phyloP scores from a whole-genome alignment of 1,139 yeast genomes.

The Saccharomyces uvarum region DNA sequence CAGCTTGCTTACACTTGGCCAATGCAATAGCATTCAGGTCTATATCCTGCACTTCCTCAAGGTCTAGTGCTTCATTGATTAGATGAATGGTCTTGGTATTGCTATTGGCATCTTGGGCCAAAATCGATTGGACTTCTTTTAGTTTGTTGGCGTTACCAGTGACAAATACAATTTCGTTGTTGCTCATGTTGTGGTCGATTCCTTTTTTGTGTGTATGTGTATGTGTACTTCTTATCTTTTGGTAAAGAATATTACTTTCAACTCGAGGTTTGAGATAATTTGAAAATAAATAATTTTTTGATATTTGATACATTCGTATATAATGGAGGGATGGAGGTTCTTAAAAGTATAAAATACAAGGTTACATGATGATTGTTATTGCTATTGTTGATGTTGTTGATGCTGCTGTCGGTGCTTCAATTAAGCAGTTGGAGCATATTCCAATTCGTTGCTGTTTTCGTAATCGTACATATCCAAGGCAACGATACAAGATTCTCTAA shows the following conservation, averaged over 20 bases:
- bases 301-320: background rate
- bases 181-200: background rate
- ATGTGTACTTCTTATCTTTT: background rate
- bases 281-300: background rate
- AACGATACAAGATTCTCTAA: constrained; percentile 91
- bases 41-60: constrained; percentile 87
- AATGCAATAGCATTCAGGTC: constrained; percentile 66
- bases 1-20: constrained; percentile 77
- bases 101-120: constrained; percentile 37
- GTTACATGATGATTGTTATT: background rate
- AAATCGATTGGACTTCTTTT: constrained; percentile 71
- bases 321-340: background rate
- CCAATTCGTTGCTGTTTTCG: constrained; percentile 79
- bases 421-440: constrained; percentile 47
- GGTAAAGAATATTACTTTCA: background rate
- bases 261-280: background rate
- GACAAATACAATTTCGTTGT: constrained; percentile 40
- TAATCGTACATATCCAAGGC: constrained; percentile 97
- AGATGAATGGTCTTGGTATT: constrained; percentile 40
- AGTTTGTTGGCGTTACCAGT: constrained; percentile 88
- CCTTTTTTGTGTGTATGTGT: constrained; percentile 2
- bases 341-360: background rate
- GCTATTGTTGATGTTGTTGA: background rate
- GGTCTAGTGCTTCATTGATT: constrained; percentile 58
- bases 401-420: background rate